Evolutionary conservation across 1,139 yeast genomes (phyloP).

Genomic region (Suhomyces bribrorum): DNA sequence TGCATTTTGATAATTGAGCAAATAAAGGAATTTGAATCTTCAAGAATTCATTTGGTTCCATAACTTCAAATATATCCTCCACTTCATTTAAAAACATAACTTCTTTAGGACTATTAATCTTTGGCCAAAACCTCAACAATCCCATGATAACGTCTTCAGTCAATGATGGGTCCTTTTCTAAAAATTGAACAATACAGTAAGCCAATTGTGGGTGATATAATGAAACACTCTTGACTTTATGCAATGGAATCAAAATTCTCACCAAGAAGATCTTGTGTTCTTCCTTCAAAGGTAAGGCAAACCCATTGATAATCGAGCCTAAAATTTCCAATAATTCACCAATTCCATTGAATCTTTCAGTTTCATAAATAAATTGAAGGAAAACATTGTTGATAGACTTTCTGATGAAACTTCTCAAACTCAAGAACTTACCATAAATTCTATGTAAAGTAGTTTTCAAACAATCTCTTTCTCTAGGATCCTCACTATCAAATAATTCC

Average conservation of each 20-base stretch:
- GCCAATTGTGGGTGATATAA: slow-evolving; percentile 96
- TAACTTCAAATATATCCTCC: slow-evolving; percentile 94
- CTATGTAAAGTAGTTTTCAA: slow-evolving; percentile 92
- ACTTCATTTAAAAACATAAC: slow-evolving; percentile 93
- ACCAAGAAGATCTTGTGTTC: slow-evolving; percentile 92
- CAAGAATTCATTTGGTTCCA: slow-evolving; percentile 89
- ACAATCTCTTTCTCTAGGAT: slow-evolving; percentile 93
- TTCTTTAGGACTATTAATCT: slow-evolving; percentile 91
- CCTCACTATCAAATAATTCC: slow-evolving; percentile 94
- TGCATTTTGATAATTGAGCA: slow-evolving; percentile 92
- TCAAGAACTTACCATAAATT: slow-evolving; percentile 91
- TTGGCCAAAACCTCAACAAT: slow-evolving; percentile 93
- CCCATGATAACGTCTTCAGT: slow-evolving; percentile 97
- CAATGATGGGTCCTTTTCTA: slow-evolving; percentile 87
- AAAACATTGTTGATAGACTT: slow-evolving; percentile 91
- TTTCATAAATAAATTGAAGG: slow-evolving; percentile 90
- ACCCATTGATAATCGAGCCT: slow-evolving; percentile 96
- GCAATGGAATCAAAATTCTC: slow-evolving; percentile 88
- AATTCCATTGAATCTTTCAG: slow-evolving; percentile 93
- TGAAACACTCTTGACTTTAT: slow-evolving; percentile 84
- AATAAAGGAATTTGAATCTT: slow-evolving; percentile 92
- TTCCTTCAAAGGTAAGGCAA: slow-evolving; percentile 94
- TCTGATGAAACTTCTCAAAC: slow-evolving; percentile 87
- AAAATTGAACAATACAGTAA: slow-evolving; percentile 93
- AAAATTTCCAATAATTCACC: slow-evolving; percentile 92